Percentiles rank a stretch among this genome's conserved stretches.
These are phyloP conservation scores for Jacaranda copaia DNA, from an alignment of 257 asterid species.

Conservation along the genomic window DNA sequence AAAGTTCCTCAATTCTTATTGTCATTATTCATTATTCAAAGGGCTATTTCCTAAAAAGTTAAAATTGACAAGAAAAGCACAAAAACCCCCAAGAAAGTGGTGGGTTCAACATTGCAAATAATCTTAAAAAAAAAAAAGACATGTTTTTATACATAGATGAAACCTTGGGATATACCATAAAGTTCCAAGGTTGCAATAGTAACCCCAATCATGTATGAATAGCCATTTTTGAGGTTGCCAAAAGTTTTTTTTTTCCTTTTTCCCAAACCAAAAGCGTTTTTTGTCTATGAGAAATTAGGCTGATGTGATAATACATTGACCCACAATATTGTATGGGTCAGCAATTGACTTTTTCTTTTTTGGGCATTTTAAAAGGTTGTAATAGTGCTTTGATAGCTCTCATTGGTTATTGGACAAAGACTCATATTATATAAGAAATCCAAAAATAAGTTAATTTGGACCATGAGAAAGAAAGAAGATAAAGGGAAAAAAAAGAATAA, in stretches of 20 bases:
- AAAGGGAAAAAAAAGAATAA: neutral
- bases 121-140: neutral
- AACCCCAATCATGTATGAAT: slow-evolving; percentile 14
- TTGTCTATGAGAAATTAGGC: slow-evolving; percentile 25
- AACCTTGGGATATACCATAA: slow-evolving; percentile 3
- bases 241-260: neutral
- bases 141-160: neutral
- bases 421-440: neutral
- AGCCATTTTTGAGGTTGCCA: neutral
- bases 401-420: slow-evolving; percentile 23
- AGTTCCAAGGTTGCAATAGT: slow-evolving; percentile 25
- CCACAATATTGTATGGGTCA: slow-evolving; percentile 22
- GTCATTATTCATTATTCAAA: slow-evolving; percentile 25
- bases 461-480: slow-evolving; percentile 15
- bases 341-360: neutral
- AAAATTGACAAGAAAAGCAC: slow-evolving; percentile 1
- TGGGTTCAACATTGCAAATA: slow-evolving; percentile 27
- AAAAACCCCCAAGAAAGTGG: slow-evolving; percentile 30
- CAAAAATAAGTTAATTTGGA: neutral
- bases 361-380: slow-evolving; percentile 11
- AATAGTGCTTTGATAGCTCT: neutral
- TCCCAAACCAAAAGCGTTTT: slow-evolving; percentile 26
- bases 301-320: slow-evolving; percentile 26
- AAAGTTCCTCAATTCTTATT: slow-evolving; percentile 29
- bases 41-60: neutral